Conservation (phyloP, 2,329 filamentous ascomycete genomes). For the Davidsoniella neocaledoniae region DNA sequence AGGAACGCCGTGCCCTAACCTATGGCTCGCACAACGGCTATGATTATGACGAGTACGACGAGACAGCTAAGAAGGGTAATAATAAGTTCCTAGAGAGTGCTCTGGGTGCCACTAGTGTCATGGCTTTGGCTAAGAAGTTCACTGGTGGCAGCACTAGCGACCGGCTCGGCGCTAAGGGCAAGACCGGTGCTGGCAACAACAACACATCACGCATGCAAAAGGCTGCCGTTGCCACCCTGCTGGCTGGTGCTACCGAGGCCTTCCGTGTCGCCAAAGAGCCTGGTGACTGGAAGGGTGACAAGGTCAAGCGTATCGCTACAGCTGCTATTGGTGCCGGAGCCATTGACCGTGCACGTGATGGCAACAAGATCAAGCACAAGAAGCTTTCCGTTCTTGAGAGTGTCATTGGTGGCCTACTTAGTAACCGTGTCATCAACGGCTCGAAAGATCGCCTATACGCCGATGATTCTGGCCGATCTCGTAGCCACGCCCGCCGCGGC, state of each 20-base stretch:
- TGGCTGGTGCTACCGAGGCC: slow-evolving; percentile 81
- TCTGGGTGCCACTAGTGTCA: slow-evolving; percentile 43
- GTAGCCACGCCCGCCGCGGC: slow-evolving; percentile 49
- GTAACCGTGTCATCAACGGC: slow-evolving; percentile 74
- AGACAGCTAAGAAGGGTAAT: slow-evolving; percentile 41
- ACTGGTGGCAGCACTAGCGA: slow-evolving; percentile 36
- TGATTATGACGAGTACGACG: slow-evolving; percentile 38
- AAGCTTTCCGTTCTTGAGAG: slow-evolving; percentile 75
- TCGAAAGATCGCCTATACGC: slow-evolving; percentile 49
- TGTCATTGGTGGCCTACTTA: slow-evolving; percentile 73
- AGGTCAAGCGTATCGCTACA: slow-evolving; percentile 80
- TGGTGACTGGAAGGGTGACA: slow-evolving; percentile 77
- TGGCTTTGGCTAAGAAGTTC: slow-evolving; percentile 42
- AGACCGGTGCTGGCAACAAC: slow-evolving; percentile 19
- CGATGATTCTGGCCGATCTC: slow-evolving; percentile 46
- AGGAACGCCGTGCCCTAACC: slow-evolving; percentile 36
- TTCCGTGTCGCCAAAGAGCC: slow-evolving; percentile 81
- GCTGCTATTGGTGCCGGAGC: slow-evolving; percentile 74
- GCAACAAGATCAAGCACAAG: slow-evolving; percentile 58
- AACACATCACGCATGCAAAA: slow-evolving; percentile 58
- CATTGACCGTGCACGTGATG: slow-evolving; percentile 61
- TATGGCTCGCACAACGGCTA: slow-evolving; percentile 30
- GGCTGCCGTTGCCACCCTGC: slow-evolving; percentile 76
- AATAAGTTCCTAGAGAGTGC: slow-evolving; percentile 49
- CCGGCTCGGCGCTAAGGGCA: slow-evolving; percentile 23